Percentiles rank a stretch among this genome's conserved stretches.
Conservation (phyloP, 768 basidiomycete genomes). For the Russula vinacea region DNA sequence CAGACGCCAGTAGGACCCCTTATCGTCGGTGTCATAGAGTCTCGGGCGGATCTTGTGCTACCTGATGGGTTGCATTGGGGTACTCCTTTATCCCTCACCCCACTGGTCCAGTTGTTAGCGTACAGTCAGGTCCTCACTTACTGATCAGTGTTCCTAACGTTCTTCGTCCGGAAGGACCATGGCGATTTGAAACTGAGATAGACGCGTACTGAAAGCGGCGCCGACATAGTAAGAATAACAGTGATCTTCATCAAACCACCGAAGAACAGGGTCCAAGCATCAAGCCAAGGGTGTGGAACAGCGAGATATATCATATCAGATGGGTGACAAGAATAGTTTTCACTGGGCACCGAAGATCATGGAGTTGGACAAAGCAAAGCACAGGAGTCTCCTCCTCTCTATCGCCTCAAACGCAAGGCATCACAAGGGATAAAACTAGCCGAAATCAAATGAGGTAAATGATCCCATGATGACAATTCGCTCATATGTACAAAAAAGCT, state of each 20-base stretch:
- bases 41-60: conserved; percentile 23
- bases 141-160: background rate
- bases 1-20: background rate
- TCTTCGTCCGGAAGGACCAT: background rate
- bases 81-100: background rate
- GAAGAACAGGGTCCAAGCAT: background rate
- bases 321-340: background rate
- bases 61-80: background rate
- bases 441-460: background rate
- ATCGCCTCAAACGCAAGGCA: background rate
- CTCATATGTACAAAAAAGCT: background rate
- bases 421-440: background rate
- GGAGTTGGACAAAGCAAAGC: background rate
- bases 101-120: background rate
- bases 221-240: background rate
- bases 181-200: background rate
- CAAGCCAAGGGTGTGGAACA: background rate
- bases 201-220: background rate
- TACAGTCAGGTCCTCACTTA: background rate
- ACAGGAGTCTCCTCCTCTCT: background rate
- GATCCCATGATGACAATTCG: background rate
- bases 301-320: too few relatives aligned
- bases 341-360: background rate
- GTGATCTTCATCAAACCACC: conserved; percentile 1
- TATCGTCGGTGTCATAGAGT: background rate